phyloP scores from a whole-genome alignment of 257 asterid genomes.

The Capsicum chinense region DNA sequence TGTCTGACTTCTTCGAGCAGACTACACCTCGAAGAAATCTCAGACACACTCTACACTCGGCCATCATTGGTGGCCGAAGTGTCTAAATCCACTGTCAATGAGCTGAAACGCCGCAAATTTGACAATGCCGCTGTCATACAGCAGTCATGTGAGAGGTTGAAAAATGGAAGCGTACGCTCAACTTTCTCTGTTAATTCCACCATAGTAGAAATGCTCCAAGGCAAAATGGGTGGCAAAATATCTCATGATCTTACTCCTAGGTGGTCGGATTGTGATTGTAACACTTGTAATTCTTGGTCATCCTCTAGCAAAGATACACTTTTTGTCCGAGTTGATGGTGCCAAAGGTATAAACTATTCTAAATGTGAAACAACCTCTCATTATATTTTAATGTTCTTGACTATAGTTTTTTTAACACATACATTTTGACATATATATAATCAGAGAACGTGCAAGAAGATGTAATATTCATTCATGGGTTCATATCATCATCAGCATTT shows the following conservation, averaged over 20 bases:
- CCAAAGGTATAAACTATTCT: constrained; percentile 49
- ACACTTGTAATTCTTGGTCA: constrained; percentile 73
- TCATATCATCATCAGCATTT: constrained; percentile 86
- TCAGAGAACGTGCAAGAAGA: constrained; percentile 73
- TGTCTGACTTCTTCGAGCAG: constrained; percentile 57
- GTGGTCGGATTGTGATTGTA: constrained; percentile 96
- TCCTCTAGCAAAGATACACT: constrained; percentile 60
- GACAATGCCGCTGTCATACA: constrained; percentile 27
- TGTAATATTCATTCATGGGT: constrained; percentile 89
- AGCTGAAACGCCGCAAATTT: constrained; percentile 43
- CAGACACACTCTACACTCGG: constrained; percentile 86
- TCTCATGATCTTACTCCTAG: constrained; percentile 47
- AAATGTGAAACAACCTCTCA: too few relatives aligned
- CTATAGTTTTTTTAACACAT: background rate
- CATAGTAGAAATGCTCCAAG: constrained; percentile 77
- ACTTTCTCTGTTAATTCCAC: constrained; percentile 62
- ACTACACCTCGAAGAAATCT: constrained; percentile 78
- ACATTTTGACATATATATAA: too few relatives aligned
- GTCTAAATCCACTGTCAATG: constrained; percentile 53
- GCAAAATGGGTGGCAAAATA: constrained; percentile 51
- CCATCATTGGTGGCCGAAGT: constrained; percentile 60
- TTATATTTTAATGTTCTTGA: background rate
- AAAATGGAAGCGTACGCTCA: constrained; percentile 41
- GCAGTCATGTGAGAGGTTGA: constrained; percentile 30
- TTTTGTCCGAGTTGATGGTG: constrained; percentile 73